These are phyloP conservation scores for Paraphoma sp. DNA, from an alignment of 2,329 filamentous ascomycete species.

Conservation along the genomic window DNA sequence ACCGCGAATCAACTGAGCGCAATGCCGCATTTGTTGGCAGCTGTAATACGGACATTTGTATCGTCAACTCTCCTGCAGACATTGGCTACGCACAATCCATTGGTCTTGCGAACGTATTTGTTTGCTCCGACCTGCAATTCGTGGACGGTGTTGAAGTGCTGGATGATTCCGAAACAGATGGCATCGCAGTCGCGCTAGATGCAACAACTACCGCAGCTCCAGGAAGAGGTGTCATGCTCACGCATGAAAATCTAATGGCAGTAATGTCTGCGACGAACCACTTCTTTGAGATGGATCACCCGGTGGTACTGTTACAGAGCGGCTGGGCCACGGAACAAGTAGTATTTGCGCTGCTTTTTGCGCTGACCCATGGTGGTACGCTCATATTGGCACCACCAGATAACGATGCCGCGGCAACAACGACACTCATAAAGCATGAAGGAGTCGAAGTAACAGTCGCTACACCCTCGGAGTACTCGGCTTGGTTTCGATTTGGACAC, in stretches of 20 bases:
- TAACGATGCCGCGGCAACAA: not conserved
- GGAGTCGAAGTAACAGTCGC: not conserved
- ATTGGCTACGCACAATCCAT: not conserved
- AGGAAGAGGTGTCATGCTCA: not conserved
- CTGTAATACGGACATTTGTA: not conserved
- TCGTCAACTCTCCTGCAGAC: not conserved
- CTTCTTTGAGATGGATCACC: not conserved
- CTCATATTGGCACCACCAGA: not conserved
- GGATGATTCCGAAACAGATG: not conserved
- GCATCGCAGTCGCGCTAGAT: slow-evolving; percentile 11
- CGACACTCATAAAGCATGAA: not conserved
- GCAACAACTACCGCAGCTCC: not conserved
- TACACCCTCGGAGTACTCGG: not conserved
- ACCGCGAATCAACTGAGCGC: not conserved
- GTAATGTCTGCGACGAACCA: not conserved
- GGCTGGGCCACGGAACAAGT: not conserved
- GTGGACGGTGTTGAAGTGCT: not conserved
- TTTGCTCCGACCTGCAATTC: not conserved
- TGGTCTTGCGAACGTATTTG: not conserved
- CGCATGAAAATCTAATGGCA: slow-evolving; percentile 1
- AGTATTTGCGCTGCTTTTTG: not conserved
- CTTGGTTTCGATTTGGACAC: not conserved
- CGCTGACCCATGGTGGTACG: not conserved
- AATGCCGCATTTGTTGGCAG: not conserved
- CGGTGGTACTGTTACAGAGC: not conserved